Evolutionary conservation across 306 rosid species (phyloP).

Genomic region (Quercus dentata): DNA sequence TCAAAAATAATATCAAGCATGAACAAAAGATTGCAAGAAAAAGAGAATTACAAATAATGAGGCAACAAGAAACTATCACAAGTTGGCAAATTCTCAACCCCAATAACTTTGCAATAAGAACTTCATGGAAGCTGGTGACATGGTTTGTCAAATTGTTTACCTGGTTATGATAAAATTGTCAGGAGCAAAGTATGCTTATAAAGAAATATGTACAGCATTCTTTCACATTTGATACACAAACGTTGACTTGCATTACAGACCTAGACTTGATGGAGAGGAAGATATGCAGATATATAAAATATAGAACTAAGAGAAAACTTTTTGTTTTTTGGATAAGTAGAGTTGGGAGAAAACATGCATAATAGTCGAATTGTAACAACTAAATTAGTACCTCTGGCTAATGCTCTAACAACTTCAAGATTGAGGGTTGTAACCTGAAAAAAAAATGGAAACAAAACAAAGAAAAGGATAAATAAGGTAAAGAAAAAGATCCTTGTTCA

Average conservation of each 20-base stretch:
- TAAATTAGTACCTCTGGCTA: conserved; percentile 68
- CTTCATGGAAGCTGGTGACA: background rate
- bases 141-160: background rate
- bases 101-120: background rate
- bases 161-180: background rate
- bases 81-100: background rate
- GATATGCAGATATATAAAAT: background rate
- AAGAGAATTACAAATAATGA: too few relatives aligned
- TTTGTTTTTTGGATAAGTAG: too few relatives aligned
- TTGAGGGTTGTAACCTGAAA: conserved; percentile 88
- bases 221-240: background rate
- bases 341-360: background rate
- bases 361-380: conserved; percentile 4
- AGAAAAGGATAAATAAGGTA: conserved; percentile 9
- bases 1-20: background rate
- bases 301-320: background rate
- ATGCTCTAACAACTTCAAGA: conserved; percentile 88
- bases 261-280: background rate
- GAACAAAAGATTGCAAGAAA: background rate
- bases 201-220: background rate
- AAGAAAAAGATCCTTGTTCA: conserved; percentile 9
- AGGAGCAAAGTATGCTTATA: background rate
- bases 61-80: too few relatives aligned
- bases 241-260: background rate
- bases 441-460: conserved; percentile 16